Evolutionary conservation across 495 filamentous ascomycete species (phyloP).

Genomic region (Hyaloscypha variabilis): DNA sequence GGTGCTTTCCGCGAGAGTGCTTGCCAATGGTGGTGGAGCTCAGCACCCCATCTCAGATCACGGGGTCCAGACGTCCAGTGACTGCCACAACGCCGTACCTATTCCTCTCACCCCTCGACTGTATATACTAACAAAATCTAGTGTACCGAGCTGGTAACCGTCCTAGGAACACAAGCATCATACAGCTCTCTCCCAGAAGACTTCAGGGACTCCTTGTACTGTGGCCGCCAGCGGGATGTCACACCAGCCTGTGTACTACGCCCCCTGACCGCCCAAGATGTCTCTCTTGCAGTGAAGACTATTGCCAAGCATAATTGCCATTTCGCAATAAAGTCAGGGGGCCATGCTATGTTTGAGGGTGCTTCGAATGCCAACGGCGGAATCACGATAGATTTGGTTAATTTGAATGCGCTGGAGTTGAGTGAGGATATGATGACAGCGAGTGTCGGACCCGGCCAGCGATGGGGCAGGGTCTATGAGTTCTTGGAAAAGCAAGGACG

Average conservation of each 20-base stretch:
- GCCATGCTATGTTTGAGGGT: conserved; percentile 54
- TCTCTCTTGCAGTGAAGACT: conserved; percentile 40
- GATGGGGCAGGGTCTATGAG: conserved; percentile 54
- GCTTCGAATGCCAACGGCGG: conserved; percentile 51
- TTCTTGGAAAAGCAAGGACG: conserved; percentile 46
- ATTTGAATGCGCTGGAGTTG: conserved; percentile 46
- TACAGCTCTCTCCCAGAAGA: neutral
- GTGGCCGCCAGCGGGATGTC: neutral
- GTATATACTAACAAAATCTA: neutral
- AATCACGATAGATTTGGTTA: conserved; percentile 56
- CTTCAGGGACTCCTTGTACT: neutral
- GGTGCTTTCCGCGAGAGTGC: neutral
- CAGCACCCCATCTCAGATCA: neutral
- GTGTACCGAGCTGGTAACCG: neutral
- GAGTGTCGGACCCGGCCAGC: conserved; percentile 46
- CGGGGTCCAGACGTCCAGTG: neutral
- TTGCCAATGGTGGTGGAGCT: neutral
- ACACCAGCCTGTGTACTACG: conserved; percentile 6
- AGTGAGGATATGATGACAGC: conserved; percentile 37
- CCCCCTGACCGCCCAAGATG: conserved; percentile 38
- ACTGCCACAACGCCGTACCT: neutral
- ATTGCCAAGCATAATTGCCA: conserved; percentile 36
- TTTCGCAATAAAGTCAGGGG: conserved; percentile 56
- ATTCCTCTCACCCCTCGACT: neutral
- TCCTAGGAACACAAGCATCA: neutral